These are phyloP conservation scores for Avena atlantica DNA, from an alignment of 176 grass and related monocot species.

Conservation along the genomic window DNA sequence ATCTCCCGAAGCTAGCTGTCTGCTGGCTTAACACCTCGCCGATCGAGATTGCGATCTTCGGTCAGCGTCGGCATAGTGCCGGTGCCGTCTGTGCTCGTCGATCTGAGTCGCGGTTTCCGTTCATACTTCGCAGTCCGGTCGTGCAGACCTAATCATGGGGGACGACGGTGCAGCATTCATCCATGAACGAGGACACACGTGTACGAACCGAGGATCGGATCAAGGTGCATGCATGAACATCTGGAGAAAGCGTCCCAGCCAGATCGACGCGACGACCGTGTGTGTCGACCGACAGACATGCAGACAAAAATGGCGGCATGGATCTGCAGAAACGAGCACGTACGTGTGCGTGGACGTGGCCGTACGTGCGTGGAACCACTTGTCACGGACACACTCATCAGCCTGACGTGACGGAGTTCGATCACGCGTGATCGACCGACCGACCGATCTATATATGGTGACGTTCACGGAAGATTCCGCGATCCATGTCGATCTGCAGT, in stretches of 20 bases:
- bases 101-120: constrained; percentile 24
- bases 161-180: background rate
- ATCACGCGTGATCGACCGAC: constrained; percentile 18
- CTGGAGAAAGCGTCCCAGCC: background rate
- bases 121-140: constrained; percentile 25
- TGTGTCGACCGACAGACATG: constrained; percentile 22
- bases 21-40: background rate
- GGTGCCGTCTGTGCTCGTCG: background rate
- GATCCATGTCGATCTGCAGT: background rate
- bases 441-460: background rate
- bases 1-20: background rate
- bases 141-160: background rate
- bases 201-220: constrained; percentile 27
- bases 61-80: background rate
- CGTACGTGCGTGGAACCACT: constrained; percentile 9
- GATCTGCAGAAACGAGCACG: background rate
- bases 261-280: constrained; percentile 2
- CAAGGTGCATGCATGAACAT: constrained; percentile 51
- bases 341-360: background rate
- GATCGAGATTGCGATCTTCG: background rate
- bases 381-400: background rate
- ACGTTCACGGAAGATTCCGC: constrained; percentile 46
- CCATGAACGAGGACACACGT: constrained; percentile 27
- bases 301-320: constrained; percentile 36
- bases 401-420: constrained; percentile 12